These are phyloP conservation scores for Plasmopara halstedii DNA, from an alignment of 352 stramenopile genomes.

Conservation along the genomic window DNA sequence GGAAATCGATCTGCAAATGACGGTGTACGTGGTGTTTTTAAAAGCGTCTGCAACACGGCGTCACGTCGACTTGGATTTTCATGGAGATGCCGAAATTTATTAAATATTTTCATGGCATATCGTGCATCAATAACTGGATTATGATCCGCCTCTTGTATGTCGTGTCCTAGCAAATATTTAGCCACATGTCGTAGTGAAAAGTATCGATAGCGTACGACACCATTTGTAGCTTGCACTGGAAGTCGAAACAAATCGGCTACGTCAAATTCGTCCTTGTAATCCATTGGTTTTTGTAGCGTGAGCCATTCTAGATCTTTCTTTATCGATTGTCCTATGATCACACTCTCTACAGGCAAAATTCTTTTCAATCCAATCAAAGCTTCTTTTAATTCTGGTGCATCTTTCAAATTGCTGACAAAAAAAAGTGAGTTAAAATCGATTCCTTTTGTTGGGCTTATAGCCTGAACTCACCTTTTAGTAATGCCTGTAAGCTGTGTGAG, in stretches of 20 bases:
- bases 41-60: constrained; percentile 70
- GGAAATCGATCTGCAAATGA: constrained; percentile 79
- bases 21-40: constrained; percentile 76
- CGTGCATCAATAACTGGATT: constrained; percentile 80
- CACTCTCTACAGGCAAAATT: constrained; percentile 68
- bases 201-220: constrained; percentile 72
- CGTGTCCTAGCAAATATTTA: constrained; percentile 71
- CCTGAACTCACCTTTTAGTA: constrained; percentile 46
- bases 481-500: constrained; percentile 88
- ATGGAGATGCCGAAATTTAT: constrained; percentile 76
- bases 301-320: constrained; percentile 92
- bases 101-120: constrained; percentile 88
- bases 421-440: background rate
- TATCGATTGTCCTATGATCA: constrained; percentile 90
- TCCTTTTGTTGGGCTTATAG: background rate
- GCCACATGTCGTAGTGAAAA: constrained; percentile 80
- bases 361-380: constrained; percentile 68
- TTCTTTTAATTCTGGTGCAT: constrained; percentile 58
- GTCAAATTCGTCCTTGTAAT: constrained; percentile 85
- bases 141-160: constrained; percentile 81
- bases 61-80: constrained; percentile 67
- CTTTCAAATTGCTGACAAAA: constrained; percentile 45
- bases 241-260: constrained; percentile 81
- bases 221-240: constrained; percentile 63
- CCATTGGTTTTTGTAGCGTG: constrained; percentile 59